Evolutionary conservation across 768 basidiomycete genomes (phyloP).

Genomic region (Clathrus columnatus): DNA sequence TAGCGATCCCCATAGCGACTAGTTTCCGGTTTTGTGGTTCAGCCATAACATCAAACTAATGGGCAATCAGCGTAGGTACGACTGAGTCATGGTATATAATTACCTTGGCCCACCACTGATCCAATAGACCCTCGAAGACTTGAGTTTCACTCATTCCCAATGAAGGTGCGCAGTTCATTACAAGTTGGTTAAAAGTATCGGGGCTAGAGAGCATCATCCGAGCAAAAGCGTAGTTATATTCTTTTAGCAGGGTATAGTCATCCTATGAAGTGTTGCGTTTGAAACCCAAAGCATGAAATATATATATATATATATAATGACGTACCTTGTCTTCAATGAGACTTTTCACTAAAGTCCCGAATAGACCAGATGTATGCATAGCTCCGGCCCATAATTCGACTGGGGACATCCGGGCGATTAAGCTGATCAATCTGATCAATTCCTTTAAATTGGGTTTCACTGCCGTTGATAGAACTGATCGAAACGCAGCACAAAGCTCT

Average conservation of each 20-base stretch:
- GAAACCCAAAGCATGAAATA: constrained; percentile 23
- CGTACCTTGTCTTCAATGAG: constrained; percentile 61
- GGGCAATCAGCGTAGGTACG: neutral
- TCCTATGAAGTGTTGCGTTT: constrained; percentile 30
- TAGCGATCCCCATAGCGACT: constrained; percentile 71
- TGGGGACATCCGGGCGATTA: constrained; percentile 58
- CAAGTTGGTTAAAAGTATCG: constrained; percentile 60
- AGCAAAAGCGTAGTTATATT: constrained; percentile 66
- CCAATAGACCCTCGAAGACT: constrained; percentile 58
- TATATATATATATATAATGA: constrained; percentile 1
- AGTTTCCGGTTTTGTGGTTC: constrained; percentile 81
- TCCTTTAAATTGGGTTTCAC: constrained; percentile 54
- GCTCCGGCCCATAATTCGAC: constrained; percentile 61
- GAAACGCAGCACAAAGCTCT: constrained; percentile 52
- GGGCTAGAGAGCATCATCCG: constrained; percentile 62
- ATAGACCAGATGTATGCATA: constrained; percentile 67
- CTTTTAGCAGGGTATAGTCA: constrained; percentile 35
- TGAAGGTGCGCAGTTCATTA: constrained; percentile 49
- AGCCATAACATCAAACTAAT: constrained; percentile 84
- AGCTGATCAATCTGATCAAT: constrained; percentile 47
- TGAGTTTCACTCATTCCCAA: constrained; percentile 40
- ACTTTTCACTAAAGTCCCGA: constrained; percentile 48
- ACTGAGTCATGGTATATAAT: constrained; percentile 16
- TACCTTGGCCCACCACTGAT: constrained; percentile 80
- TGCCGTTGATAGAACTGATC: constrained; percentile 39